Conservation (phyloP, 306 rosid species). For the Mimosa bimucronata region DNA sequence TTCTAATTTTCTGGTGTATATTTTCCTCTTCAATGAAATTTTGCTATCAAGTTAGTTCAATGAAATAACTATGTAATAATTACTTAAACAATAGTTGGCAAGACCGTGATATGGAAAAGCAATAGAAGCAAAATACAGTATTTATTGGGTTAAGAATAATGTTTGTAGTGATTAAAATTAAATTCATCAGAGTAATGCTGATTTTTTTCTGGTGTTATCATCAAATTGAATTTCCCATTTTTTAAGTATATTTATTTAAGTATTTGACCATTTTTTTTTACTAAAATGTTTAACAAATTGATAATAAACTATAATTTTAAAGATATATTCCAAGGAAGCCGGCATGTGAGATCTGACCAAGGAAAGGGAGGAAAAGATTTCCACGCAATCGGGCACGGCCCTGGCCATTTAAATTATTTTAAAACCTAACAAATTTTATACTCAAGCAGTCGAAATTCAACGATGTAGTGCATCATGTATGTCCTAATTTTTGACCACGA, state of each 20-base stretch:
- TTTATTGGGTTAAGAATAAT: no score
- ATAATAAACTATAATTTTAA: not conserved
- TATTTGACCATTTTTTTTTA: not conserved
- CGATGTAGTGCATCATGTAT: no score
- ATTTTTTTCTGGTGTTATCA: not conserved
- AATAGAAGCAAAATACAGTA: not conserved
- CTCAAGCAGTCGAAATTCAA: no score
- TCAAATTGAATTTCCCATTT: not conserved
- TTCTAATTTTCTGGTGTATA: not conserved
- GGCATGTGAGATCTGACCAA: not conserved
- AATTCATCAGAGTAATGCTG: not conserved
- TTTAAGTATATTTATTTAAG: not conserved
- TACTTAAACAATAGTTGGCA: no score
- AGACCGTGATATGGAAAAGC: not conserved
- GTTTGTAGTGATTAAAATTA: not conserved
- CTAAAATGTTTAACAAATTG: not conserved
- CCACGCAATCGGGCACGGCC: no score
- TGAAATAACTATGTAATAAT: no score
- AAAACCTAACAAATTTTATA: no score
- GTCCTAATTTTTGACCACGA: no score
- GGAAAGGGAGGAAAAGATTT: not conserved
- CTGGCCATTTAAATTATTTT: no score
- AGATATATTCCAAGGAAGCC: not conserved
- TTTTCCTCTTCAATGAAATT: not conserved
- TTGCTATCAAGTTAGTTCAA: not conserved